These are phyloP conservation scores for Collybiopsis luxurians DNA, from an alignment of 768 basidiomycete species.

Conservation along the genomic window DNA sequence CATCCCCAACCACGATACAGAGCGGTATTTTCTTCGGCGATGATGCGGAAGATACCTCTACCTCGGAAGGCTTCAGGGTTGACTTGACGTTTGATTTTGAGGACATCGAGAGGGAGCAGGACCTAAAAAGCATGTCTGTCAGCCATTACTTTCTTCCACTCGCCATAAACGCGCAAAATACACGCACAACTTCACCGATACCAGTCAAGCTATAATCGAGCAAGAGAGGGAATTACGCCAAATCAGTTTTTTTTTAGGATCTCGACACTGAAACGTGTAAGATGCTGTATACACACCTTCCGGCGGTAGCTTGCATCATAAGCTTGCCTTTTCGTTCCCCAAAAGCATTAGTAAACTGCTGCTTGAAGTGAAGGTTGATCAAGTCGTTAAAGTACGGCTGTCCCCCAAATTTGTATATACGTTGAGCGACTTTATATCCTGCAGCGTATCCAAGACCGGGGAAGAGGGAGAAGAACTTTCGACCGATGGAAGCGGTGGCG, in stretches of 20 bases:
- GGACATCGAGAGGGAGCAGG: constrained; percentile 91
- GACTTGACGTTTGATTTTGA: constrained; percentile 98
- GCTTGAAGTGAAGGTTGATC: constrained; percentile 78
- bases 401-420: constrained; percentile 97
- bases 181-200: constrained; percentile 91
- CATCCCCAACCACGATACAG: constrained; percentile 98
- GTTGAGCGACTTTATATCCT: constrained; percentile 93
- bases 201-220: constrained; percentile 57
- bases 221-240: constrained; percentile 9
- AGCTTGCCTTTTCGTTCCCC: constrained; percentile 95
- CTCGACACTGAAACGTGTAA: not conserved
- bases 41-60: constrained; percentile 84
- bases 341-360: constrained; percentile 77
- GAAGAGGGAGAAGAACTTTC: constrained; percentile 88
- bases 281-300: constrained; percentile 57
- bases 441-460: constrained; percentile 98
- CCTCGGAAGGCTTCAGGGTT: constrained; percentile 99
- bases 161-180: not conserved
- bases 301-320: constrained; percentile 93
- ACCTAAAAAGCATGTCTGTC: constrained; percentile 44
- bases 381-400: constrained; percentile 98
- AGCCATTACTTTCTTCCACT: too few relatives aligned
- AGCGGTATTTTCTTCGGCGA: constrained; percentile 87
- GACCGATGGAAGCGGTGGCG: constrained; percentile 61
- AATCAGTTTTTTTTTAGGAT: not conserved